phyloP scores from a whole-genome alignment of 1,284 basidiomycete species.

The Ganoderma lingzhi region DNA sequence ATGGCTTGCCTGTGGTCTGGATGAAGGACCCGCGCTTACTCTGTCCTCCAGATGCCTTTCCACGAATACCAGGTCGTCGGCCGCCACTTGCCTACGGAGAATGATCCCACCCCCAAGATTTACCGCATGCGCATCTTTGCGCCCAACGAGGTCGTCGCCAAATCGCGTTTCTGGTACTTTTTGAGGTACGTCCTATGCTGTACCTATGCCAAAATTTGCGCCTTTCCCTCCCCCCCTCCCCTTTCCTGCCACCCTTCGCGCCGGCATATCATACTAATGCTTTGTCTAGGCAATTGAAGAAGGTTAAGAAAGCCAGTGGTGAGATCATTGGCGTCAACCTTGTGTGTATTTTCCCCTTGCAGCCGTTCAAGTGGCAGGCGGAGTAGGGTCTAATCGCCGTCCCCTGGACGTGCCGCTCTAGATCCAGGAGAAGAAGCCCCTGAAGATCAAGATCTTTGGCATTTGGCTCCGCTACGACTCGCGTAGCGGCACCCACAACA shows the following conservation, averaged over 20 bases:
- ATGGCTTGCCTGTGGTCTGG: conserved; percentile 22
- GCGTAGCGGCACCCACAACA: conserved; percentile 97
- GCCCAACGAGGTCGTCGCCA: conserved; percentile 97
- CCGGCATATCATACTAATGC: conserved; percentile 19
- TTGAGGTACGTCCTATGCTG: conserved; percentile 63
- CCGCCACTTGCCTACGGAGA: conserved; percentile 95
- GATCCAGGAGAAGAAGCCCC: conserved; percentile 97
- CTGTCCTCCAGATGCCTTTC: conserved; percentile 52
- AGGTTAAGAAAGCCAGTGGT: conserved; percentile 99
- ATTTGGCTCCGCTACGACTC: conserved; percentile 99
- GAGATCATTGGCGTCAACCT: conserved; percentile 99
- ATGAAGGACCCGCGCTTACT: conserved; percentile 30
- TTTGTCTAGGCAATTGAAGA: conserved; percentile 85
- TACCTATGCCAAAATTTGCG: too few species aligned
- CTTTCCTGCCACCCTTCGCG: neutral
- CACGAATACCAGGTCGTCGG: conserved; percentile 97
- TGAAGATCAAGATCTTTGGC: conserved; percentile 99
- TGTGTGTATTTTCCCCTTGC: conserved; percentile 85
- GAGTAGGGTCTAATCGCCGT: conserved; percentile 69
- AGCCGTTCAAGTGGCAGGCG: conserved; percentile 88
- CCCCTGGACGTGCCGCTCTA: conserved; percentile 49
- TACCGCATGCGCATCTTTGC: conserved; percentile 99
- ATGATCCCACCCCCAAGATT: conserved; percentile 94
- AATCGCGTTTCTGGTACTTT: conserved; percentile 99
- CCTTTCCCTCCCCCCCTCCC: conserved; percentile 1